Evolutionary conservation across 768 basidiomycete genomes (phyloP).

Genomic region (Leccinum longicurvipes): DNA sequence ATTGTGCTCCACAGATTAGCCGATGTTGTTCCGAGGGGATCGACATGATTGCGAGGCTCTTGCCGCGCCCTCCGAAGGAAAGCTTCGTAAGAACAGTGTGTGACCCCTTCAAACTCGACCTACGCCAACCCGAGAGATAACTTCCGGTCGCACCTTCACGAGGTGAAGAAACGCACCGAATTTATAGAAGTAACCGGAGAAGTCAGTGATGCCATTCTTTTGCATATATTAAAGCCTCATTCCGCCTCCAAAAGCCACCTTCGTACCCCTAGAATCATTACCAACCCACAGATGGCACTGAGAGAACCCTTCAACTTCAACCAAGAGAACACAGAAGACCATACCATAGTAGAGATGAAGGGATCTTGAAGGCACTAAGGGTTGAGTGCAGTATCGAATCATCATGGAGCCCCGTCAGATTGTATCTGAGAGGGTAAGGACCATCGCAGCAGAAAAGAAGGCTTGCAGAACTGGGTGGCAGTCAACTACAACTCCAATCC

Average conservation of each 20-base stretch:
- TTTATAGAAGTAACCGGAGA: constrained; percentile 3
- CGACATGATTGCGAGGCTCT: constrained; percentile 4
- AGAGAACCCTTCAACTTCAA: constrained; percentile 49
- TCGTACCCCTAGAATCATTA: constrained; percentile 57
- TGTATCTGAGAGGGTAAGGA: constrained; percentile 1
- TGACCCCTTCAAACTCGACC: constrained; percentile 6
- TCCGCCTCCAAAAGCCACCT: too few relatives aligned
- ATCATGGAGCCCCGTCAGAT: constrained; percentile 2
- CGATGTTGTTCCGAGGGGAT: constrained; percentile 4
- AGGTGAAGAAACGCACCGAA: not conserved
- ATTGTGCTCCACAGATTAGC: not conserved
- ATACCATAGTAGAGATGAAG: constrained; percentile 6
- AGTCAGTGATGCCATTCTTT: constrained; percentile 6
- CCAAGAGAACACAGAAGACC: constrained; percentile 7
- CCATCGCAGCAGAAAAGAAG: not conserved
- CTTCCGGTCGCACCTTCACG: constrained; percentile 5
- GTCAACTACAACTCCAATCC: not conserved
- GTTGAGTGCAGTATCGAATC: constrained; percentile 7
- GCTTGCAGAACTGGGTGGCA: not conserved
- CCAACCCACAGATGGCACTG: constrained; percentile 60
- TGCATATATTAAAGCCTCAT: too few relatives aligned
- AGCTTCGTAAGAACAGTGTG: not conserved
- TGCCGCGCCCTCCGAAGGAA: constrained; percentile 2
- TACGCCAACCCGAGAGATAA: constrained; percentile 2
- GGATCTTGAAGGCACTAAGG: constrained; percentile 1